Evolutionary conservation across 2,329 filamentous ascomycete species (phyloP), one percentile per base, ranked within the genome.

Genomic region (Aspergillus sclerotialis): DNA sequence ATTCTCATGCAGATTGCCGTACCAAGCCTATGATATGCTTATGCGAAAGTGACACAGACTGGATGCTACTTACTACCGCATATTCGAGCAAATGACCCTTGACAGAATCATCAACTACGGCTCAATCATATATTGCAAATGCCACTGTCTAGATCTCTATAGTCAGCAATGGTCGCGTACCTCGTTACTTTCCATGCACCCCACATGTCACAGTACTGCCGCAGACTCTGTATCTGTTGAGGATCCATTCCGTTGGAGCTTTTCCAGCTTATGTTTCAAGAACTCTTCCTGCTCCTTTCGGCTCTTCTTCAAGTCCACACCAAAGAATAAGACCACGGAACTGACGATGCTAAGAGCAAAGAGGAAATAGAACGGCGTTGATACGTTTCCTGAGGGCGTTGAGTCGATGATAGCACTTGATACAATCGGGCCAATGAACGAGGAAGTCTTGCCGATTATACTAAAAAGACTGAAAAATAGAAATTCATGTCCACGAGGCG

Each of bases 381-480:
- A 76, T 34, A 74, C 73, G 48, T 81, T 73, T 10, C 60, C 56
- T 1, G 63, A 65, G 0, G 72, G 68, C 5, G 67, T 69, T 0
- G 73, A 73, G 50, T 83, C 78, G 36, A 84, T 82, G 38, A 84
- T 84, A 5, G 79, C 80, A 42, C 72, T 76, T 37, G 73, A 77
- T n/a, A 84, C 78, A 16, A 84, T 61, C 0, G 80, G 80, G 0
- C 80, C 80, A 36, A 84, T 81, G 45, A 82, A 83, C 1, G 72
- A 76, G 6, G 72, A 78, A 0, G 78, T 79, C 58, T 84, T 84
- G 28, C 79, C 78, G 17, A 82, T 73, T 46, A 83, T 80, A 41
- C 72, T 78, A 58, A 83, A 83, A 1, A 84, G 57, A 30, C 69
- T 74, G 67, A 84, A 84, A 65, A 84, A 84, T 8, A 84, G 61